Evolutionary conservation across 345 rosid species (phyloP).

Genomic region (Hibiscus trionum): DNA sequence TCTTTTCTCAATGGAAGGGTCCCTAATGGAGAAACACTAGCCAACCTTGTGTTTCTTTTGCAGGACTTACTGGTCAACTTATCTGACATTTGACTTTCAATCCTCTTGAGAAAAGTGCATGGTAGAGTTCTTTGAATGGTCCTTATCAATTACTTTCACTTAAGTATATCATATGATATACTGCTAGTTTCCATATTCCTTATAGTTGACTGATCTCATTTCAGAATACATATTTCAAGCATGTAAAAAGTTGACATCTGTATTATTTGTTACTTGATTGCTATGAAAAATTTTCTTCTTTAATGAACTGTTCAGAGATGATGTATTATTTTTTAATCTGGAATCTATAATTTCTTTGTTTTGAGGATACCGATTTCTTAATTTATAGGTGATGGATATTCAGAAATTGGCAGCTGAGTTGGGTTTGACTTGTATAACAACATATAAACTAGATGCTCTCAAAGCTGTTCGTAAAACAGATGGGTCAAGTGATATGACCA

Average conservation of each 20-base stretch:
- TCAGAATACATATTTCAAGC: background rate
- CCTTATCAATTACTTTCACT: background rate
- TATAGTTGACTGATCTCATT: background rate
- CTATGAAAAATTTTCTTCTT: background rate
- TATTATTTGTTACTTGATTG: background rate
- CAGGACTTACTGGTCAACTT: background rate
- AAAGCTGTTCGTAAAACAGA: conserved; percentile 59
- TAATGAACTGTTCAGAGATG: background rate
- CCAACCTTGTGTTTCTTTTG: background rate
- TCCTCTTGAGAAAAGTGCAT: background rate
- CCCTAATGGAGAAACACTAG: background rate
- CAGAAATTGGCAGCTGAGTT: conserved; percentile 79
- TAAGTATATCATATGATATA: background rate
- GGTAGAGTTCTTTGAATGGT: background rate
- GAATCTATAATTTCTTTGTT: background rate
- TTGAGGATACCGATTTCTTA: background rate
- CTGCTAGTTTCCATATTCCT: background rate
- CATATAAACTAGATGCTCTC: conserved; percentile 81
- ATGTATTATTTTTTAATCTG: background rate
- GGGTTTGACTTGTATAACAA: conserved; percentile 72
- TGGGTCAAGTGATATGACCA: conserved; percentile 27
- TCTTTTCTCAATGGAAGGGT: background rate
- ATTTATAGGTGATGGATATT: conserved; percentile 57
- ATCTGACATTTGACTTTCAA: background rate
- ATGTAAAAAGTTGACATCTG: background rate